Conservation (phyloP, 2,329 filamentous ascomycete species). For the Neobulgaria alba region DNA sequence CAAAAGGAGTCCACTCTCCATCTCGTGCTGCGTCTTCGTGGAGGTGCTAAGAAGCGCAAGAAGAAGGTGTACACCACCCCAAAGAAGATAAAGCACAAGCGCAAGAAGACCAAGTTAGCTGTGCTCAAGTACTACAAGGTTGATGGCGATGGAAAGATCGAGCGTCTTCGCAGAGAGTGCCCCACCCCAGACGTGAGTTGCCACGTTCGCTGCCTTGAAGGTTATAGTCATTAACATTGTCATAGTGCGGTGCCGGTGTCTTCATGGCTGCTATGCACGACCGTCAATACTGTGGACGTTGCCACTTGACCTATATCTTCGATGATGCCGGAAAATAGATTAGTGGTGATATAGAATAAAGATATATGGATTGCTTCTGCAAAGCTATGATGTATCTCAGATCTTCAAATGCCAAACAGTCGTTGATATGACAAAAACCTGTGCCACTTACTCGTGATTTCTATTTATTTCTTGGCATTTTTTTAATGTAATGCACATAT, state of each 20-base stretch:
- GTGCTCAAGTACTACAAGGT: conserved; percentile 99
- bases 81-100: conserved; percentile 99
- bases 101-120: conserved; percentile 99
- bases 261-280: conserved; percentile 99
- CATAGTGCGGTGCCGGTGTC: conserved; percentile 95
- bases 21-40: conserved; percentile 94
- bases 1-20: conserved; percentile 99
- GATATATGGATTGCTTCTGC: conserved; percentile 11
- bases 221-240: conserved; percentile 32
- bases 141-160: conserved; percentile 98
- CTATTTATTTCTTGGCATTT: background rate
- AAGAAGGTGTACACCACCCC: conserved; percentile 99
- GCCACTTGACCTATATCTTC: conserved; percentile 67
- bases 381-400: conserved; percentile 11
- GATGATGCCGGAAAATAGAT: conserved; percentile 41
- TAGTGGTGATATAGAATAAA: conserved; percentile 1
- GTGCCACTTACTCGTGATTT: background rate
- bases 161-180: conserved; percentile 98
- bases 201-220: background rate
- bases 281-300: conserved; percentile 66
- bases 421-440: conserved; percentile 2
- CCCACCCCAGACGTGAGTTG: conserved; percentile 73
- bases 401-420: conserved; percentile 12
- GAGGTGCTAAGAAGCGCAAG: conserved; percentile 99
- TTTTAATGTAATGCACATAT: no score